Evolutionary conservation across 148 eudicot species (phyloP).

Genomic region (Cornus kousa): DNA sequence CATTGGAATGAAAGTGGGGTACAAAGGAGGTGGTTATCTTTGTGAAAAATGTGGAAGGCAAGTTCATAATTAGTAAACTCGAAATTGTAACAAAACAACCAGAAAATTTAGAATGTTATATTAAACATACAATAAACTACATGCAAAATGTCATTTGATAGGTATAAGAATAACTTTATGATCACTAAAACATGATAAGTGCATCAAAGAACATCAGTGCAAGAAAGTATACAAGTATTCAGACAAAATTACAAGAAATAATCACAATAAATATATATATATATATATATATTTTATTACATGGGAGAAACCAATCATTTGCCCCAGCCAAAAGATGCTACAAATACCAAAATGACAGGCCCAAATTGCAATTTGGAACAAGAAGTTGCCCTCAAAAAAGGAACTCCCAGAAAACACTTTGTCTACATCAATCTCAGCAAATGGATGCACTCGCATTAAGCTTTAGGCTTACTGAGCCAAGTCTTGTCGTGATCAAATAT

Average conservation of each 20-base stretch:
- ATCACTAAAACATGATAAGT: background rate
- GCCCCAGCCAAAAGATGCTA: background rate
- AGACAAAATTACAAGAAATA: background rate
- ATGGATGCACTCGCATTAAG: background rate
- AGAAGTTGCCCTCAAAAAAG: background rate
- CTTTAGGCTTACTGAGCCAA: background rate
- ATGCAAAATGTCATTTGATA: background rate
- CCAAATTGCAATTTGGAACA: background rate
- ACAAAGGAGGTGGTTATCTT: too few relatives aligned
- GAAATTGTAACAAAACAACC: background rate
- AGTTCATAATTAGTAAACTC: background rate
- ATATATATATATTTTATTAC: background rate
- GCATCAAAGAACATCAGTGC: background rate
- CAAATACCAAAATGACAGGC: background rate
- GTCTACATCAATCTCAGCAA: background rate
- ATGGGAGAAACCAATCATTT: background rate
- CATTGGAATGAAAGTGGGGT: too few relatives aligned
- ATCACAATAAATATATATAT: too few relatives aligned
- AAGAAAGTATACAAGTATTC: background rate
- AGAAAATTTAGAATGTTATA: background rate
- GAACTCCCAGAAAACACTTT: background rate
- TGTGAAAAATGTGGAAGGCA: too few relatives aligned
- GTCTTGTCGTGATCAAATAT: too few relatives aligned
- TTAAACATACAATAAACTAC: background rate
- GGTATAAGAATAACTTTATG: background rate